Base-by-base conservation (phyloP, 345 rosid genomes). In the Lepidium sativum region DNA sequence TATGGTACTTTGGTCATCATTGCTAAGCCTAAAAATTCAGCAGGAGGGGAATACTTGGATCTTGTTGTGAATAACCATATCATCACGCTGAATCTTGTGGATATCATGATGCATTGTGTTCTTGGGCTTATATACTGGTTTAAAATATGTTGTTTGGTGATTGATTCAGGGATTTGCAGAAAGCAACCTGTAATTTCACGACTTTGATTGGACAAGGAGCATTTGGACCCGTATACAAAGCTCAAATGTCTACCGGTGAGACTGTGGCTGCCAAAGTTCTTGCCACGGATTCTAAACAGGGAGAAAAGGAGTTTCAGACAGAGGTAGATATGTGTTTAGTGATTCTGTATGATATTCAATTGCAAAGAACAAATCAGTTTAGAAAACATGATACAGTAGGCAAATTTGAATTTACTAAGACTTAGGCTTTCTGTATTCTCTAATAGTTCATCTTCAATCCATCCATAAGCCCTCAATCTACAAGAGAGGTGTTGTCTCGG, bases 161-260 rank as follows among this genome's bases (percentile, higher is more conserved):
- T 20, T 73, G 49, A 25, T 74, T 47, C 84, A 95, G 99, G 88
- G 99, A 95, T 83, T 83, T 95, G 80, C 97, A 91, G 69, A 91
- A 86, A 58, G 97, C 95, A 69, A 95, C 99, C 6, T 75, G 53
- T 68, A 95, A 91, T 78, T 95, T 95, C 64, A 95, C 99, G 2
- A 83, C 95, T 32, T 61, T 88, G 51, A 81, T 91, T 52, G 99
- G 99, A 39, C 92, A 86, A 81, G 97, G 99, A 61, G 97, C 99
- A 38, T 95, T 95, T 85, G 99, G 97, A 73, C 87, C 96, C 9
- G 99, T 95, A n/a, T 95, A 86, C 69, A 95, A 88, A 81, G 97
- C 99, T 71, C 95, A 85, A 57, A 86, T 91, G 95, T 79, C 88
- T 10, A 85, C 89, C 2, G 95, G 96, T 56, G 97, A 91, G 82